Conservation (phyloP, 768 basidiomycete species). For the Boletus sensibilis region DNA sequence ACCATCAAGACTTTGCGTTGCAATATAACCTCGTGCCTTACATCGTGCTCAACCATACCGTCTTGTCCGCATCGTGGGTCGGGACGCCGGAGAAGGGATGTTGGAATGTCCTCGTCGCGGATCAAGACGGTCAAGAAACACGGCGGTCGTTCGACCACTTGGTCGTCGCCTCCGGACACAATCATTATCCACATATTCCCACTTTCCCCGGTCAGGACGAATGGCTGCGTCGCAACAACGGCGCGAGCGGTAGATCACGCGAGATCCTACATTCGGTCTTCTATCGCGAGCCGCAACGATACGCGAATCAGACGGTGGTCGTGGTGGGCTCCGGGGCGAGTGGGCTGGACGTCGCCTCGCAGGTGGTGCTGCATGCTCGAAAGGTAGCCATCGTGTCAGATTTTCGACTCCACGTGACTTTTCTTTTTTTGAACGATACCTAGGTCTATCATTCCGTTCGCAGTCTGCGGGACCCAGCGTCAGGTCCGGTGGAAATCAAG, state of each 20-base stretch:
- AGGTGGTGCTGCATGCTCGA: conserved; percentile 39
- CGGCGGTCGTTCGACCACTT: conserved; percentile 49
- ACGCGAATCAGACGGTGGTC: conserved; percentile 43
- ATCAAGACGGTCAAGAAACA: conserved; percentile 18
- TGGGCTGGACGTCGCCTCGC: conserved; percentile 47
- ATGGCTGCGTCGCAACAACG: conserved; percentile 41
- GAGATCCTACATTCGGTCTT: conserved; percentile 53
- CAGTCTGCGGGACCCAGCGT: conserved; percentile 16
- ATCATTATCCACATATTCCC: conserved; percentile 49
- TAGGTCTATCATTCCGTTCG: conserved; percentile 40
- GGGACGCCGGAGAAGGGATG: conserved; percentile 38
- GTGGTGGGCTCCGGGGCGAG: conserved; percentile 49
- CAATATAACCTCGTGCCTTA: conserved; percentile 39
- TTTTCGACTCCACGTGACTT: neutral
- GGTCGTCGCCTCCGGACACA: conserved; percentile 54
- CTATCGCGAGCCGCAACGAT: conserved; percentile 48
- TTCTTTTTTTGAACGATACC: neutral
- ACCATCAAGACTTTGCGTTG: conserved; percentile 45
- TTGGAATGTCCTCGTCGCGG: conserved; percentile 44
- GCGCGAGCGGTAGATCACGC: conserved; percentile 24
- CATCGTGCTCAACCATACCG: conserved; percentile 44
- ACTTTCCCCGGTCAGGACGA: conserved; percentile 46
- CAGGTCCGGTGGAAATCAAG: conserved; percentile 31
- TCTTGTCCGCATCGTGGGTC: conserved; percentile 44
- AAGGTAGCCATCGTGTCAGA: conserved; percentile 35